Base-by-base conservation (phyloP, 495 filamentous ascomycete species). In the Penicillium turbatum region DNA sequence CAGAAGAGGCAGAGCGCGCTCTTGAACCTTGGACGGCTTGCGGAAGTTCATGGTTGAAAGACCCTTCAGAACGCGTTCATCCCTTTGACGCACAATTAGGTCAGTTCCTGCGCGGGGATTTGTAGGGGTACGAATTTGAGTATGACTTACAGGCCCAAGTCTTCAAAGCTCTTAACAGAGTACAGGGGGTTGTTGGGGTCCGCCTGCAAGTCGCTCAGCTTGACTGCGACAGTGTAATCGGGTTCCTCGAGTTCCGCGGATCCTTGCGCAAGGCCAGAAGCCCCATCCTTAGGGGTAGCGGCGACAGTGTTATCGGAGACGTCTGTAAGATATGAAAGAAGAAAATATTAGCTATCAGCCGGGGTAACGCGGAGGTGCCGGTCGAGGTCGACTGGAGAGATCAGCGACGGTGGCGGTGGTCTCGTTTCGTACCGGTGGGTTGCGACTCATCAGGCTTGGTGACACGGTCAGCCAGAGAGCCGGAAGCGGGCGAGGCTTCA, bases 11-110 rank as follows among this genome's bases (percentile, higher is more conserved):
- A 98, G 78, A 2, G 92, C 92, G 48, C 83, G 85, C 69, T 96
- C 93, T 72, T 98, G 93, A 63, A 98, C 91, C 74, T 97, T 97
- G 26, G 92, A 97, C 0, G 93, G 93, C 70, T 95, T 95, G 61
- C 82, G 81, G 78, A 96, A 97, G 72, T 87, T 87, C 86, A 97
- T 87, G 43, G 82, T 77, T 41, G 82, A 77, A 36, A 97, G 76
- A 53, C 82, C 84, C 46, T 82, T 74, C 7, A 86, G 72, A 35
- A 87, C 76, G 41, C 76, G 72, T 8, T 63, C 62, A 50, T 76
- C 70, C 21, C 79, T 82, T 24, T 52, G 29, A 13, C 4, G 26
- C 43, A 17, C 43, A 35, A 38, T 53, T 10, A 39, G 15, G 50
- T 61, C 24, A 66, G 56, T 15, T 35, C 2, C 6, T 43, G 48